Base-by-base conservation (phyloP, 108 stramenopile genomes). In the Stephanodiscus minutulus region DNA sequence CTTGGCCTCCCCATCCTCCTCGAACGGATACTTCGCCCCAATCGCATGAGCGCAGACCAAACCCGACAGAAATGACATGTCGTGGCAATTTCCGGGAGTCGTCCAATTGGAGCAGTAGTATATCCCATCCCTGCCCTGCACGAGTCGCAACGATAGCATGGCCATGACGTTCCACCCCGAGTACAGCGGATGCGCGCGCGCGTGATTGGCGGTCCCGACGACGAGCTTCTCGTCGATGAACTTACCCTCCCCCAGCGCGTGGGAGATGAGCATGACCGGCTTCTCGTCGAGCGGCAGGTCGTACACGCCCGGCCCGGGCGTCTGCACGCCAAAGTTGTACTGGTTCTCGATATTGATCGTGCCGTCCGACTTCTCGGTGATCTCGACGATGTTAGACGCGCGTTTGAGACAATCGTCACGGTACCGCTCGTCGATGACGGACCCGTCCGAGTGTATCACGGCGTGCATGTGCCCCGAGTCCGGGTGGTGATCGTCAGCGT, bases 71-170 rank as follows among this genome's bases (percentile, higher is more conserved):
- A 85, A 81, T 21, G 82, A 80, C 84, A 85, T 82, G 47, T 85
- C 84, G 50, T 85, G 84, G 37, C 81, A 85, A 61, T 85, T 85
- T 46, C 84, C 84, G 12, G 84, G 84, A 70, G 84, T 85, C n/a
- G 84, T 85, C 81, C 84, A 85, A 29, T 85, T 85, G 1, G 84
- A 85, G 39, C 84, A 85, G 58, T 82, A 85, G 55, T 85, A 85
- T 39, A 85, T 73, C 1, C 84, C 84, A 61, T 85, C 64, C 53
- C 36, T 56, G 25, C 84, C 84, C 67, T 85, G 84, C 15, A 76
- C 71, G 35, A 85, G 66, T 9, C 84, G 81, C 31, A 85, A 59
- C 11, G 76, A 76, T 13, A 85, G 73, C 73, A 80, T 79, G 27
- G 84, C 84, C 84, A 79, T 79, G 73, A 85, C 81, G 61, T 85